Base-by-base conservation (phyloP, 805 yeast species). In the Suhomyces canberraensis region DNA sequence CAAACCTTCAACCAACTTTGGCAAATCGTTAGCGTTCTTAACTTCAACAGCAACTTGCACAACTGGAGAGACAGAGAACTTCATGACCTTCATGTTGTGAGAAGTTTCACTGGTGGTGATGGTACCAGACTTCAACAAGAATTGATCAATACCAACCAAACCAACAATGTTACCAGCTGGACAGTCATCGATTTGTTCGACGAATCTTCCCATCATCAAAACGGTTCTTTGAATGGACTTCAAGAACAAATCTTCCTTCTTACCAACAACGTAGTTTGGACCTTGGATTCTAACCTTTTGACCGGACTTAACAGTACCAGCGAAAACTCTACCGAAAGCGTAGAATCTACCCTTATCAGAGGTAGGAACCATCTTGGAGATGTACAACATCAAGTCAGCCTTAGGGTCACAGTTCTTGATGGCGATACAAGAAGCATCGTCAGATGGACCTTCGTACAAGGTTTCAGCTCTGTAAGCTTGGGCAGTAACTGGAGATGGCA, bases 91-190 rank as follows among this genome's bases (percentile, higher is more conserved):
- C 89, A 91, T 78, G 93, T 91, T 91, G 93, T 93, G 97, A 58
- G 98, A 85, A 60, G 87, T 73, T 71, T 93, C 98, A 67, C 75
- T 75, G 71, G 97, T 91, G 78, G 98, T 93, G 66, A 91, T 77
- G 64, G 98, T 91, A 89, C 98, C 98, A 64, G 96, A 86, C 80
- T 91, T 91, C 76, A 91, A 86, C 78, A 91, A 85, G 87, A 90
- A 91, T 82, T 91, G 98, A 78, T 91, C 98, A 63, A 91, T 86
- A 90, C 98, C 98, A 64, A 91, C 98, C 71, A 91, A 79, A 89
- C 98, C 98, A 68, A 90, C 81, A 84, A 91, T 91, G 96, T 91
- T 91, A 87, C 98, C 98, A 61, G 98, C 97, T 71, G 98, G 98
- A 78, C 95, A 86, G 79, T 91, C 98, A 64, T 91, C 98, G 64